A percentile compares a stretch with the other conserved stretches of the same genome.
Conservation (phyloP, 2,329 filamentous ascomycete species). For the Elsinoe perseae region DNA sequence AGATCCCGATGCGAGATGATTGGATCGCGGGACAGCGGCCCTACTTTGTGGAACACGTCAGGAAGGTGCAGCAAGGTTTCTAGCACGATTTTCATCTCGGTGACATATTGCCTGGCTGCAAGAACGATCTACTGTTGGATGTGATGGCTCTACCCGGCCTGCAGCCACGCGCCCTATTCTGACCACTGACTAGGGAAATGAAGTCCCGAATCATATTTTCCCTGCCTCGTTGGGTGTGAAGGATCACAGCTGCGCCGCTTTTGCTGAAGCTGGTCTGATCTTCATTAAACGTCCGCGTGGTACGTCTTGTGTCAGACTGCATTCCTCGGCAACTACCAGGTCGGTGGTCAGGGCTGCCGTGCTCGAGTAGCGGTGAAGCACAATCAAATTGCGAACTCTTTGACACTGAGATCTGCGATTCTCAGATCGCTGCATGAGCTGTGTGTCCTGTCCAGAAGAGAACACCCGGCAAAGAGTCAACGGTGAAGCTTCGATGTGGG, state of each 20-base stretch:
- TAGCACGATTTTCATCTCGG: not conserved
- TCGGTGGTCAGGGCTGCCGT: conserved; percentile 9
- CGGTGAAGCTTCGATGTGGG: conserved; percentile 13
- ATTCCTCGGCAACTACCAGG: conserved; percentile 10
- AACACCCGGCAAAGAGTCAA: conserved; percentile 1
- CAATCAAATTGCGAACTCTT: not conserved
- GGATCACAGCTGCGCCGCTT: not conserved
- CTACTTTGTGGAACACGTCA: conserved; percentile 11
- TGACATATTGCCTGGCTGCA: not conserved
- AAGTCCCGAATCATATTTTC: too few relatives aligned
- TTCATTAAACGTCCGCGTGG: conserved; percentile 3
- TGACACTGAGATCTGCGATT: not conserved
- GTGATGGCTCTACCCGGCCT: not conserved
- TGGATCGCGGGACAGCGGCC: conserved; percentile 13
- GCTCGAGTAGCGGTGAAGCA: conserved; percentile 5
- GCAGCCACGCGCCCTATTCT: conserved; percentile 2
- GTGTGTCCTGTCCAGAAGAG: not conserved
- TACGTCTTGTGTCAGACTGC: conserved; percentile 1
- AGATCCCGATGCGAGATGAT: conserved; percentile 3
- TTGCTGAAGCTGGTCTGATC: conserved; percentile 8
- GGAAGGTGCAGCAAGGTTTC: not conserved
- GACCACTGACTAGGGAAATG: too few relatives aligned
- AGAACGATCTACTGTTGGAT: conserved; percentile 5
- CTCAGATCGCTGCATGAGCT: not conserved
- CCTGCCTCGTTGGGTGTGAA: not conserved